Evolutionary conservation across 2,329 filamentous ascomycete genomes (phyloP).

Genomic region (Corynespora cassiicola): DNA sequence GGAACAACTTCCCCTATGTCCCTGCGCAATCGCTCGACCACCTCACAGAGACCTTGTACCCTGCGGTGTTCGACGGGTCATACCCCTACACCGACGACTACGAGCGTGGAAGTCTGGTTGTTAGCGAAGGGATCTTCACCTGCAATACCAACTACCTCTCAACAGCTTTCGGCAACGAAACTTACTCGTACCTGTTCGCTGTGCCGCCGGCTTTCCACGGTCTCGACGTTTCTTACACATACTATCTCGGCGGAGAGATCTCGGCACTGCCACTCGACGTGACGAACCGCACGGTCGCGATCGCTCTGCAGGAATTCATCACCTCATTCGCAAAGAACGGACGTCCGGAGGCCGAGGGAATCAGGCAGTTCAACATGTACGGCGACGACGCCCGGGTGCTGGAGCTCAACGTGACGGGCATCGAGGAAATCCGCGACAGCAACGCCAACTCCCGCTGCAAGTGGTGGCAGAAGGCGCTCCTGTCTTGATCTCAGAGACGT

Average conservation of each 20-base stretch:
- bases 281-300: slow-evolving; percentile 44
- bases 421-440: slow-evolving; percentile 52
- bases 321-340: slow-evolving; percentile 51
- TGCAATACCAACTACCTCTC: slow-evolving; percentile 62
- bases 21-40: slow-evolving; percentile 45
- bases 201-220: slow-evolving; percentile 62
- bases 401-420: slow-evolving; percentile 51
- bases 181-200: slow-evolving; percentile 61
- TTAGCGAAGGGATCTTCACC: slow-evolving; percentile 53
- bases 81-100: slow-evolving; percentile 55
- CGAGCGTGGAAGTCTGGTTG: slow-evolving; percentile 49
- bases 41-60: slow-evolving; percentile 56
- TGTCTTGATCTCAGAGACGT: no score
- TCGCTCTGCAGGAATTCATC: slow-evolving; percentile 55
- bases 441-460: slow-evolving; percentile 57
- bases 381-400: slow-evolving; percentile 53
- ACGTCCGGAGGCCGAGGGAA: slow-evolving; percentile 43
- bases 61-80: slow-evolving; percentile 54
- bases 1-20: slow-evolving; percentile 33
- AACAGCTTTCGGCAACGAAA: slow-evolving; percentile 53
- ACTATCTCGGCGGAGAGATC: slow-evolving; percentile 51
- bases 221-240: slow-evolving; percentile 60
- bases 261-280: slow-evolving; percentile 17
- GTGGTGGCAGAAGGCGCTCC: slow-evolving; percentile 61
- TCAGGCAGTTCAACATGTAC: slow-evolving; percentile 56